Base-by-base conservation (phyloP, 1,284 basidiomycete species). In the Marasmius sp. region DNA sequence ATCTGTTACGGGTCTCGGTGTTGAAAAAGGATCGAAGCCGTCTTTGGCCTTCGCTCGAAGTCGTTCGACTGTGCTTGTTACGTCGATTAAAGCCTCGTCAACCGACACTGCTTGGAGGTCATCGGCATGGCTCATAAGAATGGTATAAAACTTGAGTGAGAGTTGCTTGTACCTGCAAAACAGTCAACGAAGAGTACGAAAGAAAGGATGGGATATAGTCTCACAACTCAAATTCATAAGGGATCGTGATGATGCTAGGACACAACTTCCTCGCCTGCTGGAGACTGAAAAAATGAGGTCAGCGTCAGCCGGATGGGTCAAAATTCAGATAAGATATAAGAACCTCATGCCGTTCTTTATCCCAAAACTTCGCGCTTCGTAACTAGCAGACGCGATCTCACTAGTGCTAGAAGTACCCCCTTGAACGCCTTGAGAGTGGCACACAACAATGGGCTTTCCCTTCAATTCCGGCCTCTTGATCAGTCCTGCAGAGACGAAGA, bases 101-200 rank as follows among this genome's bases (percentile, higher is more conserved):
- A 99, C 92, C 6, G 94, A 97, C 1, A 98, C 96, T 0, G 96
- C 95, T 77, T 98, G 91, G 4, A 98, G 81, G 66, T 96, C 93
- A 69, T 98, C 95, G 5, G 94, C 92, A 68, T 94, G 88, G 0
- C 83, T 79, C 84, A 98, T 92, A 20, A 99, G 81, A 58, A 97
- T 91, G 1, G 93, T 93, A 75, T 99, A 99, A 72, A 98, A 97
- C 39, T 91, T 84, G 51, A 95, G 75, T 0, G 92, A 96, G 62
- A 89, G 79, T 60, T 88, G 77, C 70, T 93, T 94, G 76, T 95
- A 96, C 68, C 92, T 94, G 43, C 61, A 70, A 74, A 57, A 57
- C 6, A 59, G 10, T 58, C 43, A 18, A n/a, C 53, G 38, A 36
- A 27, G 48, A 58, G 61, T 10, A 51, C 18, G 11, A 37, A 4